Conservation (phyloP, 164 flowering plant genomes). For the Houttuynia cordata region DNA sequence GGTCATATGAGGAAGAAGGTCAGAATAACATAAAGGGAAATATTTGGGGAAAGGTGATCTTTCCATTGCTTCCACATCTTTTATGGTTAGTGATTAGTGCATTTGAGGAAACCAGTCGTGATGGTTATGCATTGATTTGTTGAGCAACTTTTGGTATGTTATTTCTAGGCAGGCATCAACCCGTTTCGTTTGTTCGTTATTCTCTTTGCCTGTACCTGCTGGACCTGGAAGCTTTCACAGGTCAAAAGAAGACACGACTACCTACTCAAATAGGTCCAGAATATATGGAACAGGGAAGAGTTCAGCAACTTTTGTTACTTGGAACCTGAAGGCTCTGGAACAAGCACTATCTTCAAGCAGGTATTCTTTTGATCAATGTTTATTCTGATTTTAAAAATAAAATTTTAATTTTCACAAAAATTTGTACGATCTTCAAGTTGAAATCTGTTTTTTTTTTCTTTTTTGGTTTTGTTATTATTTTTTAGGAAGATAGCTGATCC, state of each 20-base stretch:
- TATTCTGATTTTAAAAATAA: not conserved
- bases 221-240: too few relatives aligned
- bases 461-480: too few relatives aligned
- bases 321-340: conserved; percentile 26
- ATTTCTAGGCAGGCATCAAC: conserved; percentile 28
- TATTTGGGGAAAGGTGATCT: conserved; percentile 29
- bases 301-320: too few relatives aligned
- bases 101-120: too few relatives aligned
- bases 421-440: not conserved
- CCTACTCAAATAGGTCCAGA: conserved; percentile 16
- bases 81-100: conserved; percentile 9
- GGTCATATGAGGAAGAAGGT: too few relatives aligned
- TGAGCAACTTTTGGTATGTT: conserved; percentile 12
- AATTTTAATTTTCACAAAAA: too few relatives aligned
- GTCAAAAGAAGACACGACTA: conserved; percentile 15
- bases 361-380: too few relatives aligned
- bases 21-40: too few relatives aligned
- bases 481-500: not conserved
- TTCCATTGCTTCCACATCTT: conserved; percentile 1
- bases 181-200: too few relatives aligned
- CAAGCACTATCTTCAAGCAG: too few relatives aligned
- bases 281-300: conserved; percentile 18
- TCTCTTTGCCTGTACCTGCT: too few relatives aligned
- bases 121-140: too few relatives aligned
- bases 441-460: not conserved